Percentiles rank a stretch among this genome's conserved stretches.
Evolutionary conservation across 805 yeast species (phyloP).

Genomic region (Saccharomycodes ludwigii): DNA sequence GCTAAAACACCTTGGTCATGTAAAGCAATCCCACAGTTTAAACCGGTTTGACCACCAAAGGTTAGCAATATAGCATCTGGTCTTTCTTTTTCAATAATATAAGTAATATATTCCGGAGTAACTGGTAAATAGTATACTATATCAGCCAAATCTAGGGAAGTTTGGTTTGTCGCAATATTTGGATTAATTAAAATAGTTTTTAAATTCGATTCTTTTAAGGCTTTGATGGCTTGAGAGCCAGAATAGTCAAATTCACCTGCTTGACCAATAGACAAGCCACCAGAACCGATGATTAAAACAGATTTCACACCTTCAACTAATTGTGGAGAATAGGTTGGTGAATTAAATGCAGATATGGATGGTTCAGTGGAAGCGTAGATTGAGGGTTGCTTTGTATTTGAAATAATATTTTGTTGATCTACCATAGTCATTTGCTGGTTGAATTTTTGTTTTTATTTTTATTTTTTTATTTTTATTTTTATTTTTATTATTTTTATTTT

Average conservation of each 20-base stretch:
- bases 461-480: neutral
- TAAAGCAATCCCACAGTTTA: slow-evolving; percentile 88
- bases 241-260: slow-evolving; percentile 99
- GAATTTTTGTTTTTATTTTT: neutral
- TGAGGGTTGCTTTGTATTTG: slow-evolving; percentile 6
- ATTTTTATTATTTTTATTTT: neutral
- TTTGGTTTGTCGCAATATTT: slow-evolving; percentile 96
- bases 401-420: neutral
- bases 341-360: slow-evolving; percentile 21
- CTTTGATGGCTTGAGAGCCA: slow-evolving; percentile 98
- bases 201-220: slow-evolving; percentile 94
- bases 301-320: slow-evolving; percentile 20
- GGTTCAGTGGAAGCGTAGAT: slow-evolving; percentile 19
- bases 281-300: slow-evolving; percentile 89
- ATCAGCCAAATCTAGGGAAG: slow-evolving; percentile 95
- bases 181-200: slow-evolving; percentile 94
- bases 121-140: slow-evolving; percentile 98
- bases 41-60: slow-evolving; percentile 98
- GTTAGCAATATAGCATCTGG: slow-evolving; percentile 97
- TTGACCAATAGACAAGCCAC: slow-evolving; percentile 97
- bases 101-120: slow-evolving; percentile 89
- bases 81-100: slow-evolving; percentile 86
- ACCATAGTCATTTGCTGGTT: neutral
- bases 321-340: slow-evolving; percentile 19
- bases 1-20: slow-evolving; percentile 89